Percentiles rank a stretch among this genome's conserved stretches.
phyloP scores from a whole-genome alignment of 495 filamentous ascomycete species.

The Ramalina intermedia region DNA sequence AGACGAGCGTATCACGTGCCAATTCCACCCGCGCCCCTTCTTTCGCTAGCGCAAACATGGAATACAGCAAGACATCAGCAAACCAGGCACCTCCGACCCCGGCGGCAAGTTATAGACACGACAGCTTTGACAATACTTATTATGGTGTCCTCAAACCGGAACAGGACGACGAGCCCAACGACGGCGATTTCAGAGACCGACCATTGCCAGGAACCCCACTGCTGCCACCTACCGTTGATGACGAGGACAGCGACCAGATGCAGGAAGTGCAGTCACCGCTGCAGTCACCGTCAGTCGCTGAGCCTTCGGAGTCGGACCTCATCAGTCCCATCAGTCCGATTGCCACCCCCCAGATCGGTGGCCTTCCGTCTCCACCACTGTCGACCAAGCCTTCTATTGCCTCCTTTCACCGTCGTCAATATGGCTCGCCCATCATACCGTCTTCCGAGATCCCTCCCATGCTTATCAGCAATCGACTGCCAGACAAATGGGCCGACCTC shows the following conservation, averaged over 20 bases:
- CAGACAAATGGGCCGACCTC: constrained; percentile 67
- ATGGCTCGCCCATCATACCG: constrained; percentile 31
- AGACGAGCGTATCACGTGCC: constrained; percentile 29
- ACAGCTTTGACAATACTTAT: constrained; percentile 34
- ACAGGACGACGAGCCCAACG: constrained; percentile 38
- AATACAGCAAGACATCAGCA: constrained; percentile 35
- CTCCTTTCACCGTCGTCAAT: constrained; percentile 47
- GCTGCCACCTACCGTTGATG: constrained; percentile 63
- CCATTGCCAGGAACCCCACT: constrained; percentile 63
- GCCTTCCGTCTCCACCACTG: constrained; percentile 58
- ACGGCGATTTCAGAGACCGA: constrained; percentile 34
- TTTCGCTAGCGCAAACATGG: constrained; percentile 41
- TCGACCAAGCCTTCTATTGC: constrained; percentile 66
- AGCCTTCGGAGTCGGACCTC: constrained; percentile 22
- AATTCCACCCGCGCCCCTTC: constrained; percentile 59
- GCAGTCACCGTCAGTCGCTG: constrained; percentile 58
- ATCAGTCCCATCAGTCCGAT: constrained; percentile 27
- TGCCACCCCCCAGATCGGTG: constrained; percentile 24
- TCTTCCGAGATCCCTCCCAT: constrained; percentile 42
- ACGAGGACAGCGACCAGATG: constrained; percentile 25
- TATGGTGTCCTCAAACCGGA: constrained; percentile 41
- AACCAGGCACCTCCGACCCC: constrained; percentile 48
- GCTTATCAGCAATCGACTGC: constrained; percentile 43
- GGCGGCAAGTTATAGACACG: constrained; percentile 50
- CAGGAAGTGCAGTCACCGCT: constrained; percentile 54